phyloP scores from a whole-genome alignment of 1,284 basidiomycete species.

The Apiotrichum mycotoxinovorans region DNA sequence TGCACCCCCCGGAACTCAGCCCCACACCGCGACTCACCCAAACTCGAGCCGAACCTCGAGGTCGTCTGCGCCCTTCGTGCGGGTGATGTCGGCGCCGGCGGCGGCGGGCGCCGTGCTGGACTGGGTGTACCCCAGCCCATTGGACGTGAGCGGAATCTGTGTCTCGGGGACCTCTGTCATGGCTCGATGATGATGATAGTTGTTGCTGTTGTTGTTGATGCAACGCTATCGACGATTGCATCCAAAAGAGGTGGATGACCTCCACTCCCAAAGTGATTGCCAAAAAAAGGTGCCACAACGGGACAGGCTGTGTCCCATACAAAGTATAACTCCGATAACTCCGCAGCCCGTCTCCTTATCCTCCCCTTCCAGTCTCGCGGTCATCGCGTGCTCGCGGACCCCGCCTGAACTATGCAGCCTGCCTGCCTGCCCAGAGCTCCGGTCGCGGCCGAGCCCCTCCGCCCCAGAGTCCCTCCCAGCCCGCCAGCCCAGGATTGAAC shows the following conservation, averaged over 20 bases:
- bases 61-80: slow-evolving; percentile 10
- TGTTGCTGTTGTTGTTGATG: background rate
- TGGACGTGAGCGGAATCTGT: slow-evolving; percentile 18
- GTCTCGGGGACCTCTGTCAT: slow-evolving; percentile 2
- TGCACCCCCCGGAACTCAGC: no score
- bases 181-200: slow-evolving; percentile 8
- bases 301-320: background rate
- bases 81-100: background rate
- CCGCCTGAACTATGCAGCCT: background rate
- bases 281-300: background rate
- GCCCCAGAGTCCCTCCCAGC: background rate
- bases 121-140: slow-evolving; percentile 28
- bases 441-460: background rate
- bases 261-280: slow-evolving; percentile 6
- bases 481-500: background rate
- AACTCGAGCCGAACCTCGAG: slow-evolving; percentile 22
- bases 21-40: no score
- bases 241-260: background rate
- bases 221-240: background rate
- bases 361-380: background rate
- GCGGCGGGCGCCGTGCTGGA: slow-evolving; percentile 8
- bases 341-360: no score
- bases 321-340: slow-evolving; percentile 4
- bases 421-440: background rate
- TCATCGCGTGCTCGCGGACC: background rate